Conservation (phyloP, 2,329 filamentous ascomycete species). For the Paracamarosporium sp. region DNA sequence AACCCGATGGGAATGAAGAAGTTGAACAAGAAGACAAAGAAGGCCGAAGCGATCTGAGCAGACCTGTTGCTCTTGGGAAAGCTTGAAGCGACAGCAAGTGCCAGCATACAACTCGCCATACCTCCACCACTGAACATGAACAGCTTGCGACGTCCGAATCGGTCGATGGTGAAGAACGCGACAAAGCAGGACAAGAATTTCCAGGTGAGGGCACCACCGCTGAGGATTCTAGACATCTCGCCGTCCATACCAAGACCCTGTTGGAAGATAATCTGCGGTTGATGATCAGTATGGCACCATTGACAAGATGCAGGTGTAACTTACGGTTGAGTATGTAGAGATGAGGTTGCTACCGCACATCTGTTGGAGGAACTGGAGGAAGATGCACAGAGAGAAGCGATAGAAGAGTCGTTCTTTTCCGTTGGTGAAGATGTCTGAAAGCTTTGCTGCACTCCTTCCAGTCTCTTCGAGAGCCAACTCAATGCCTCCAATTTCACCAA, state of each 20-base stretch:
- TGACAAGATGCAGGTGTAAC: slow-evolving; percentile 52
- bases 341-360: slow-evolving; percentile 59
- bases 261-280: slow-evolving; percentile 48
- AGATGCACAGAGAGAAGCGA: slow-evolving; percentile 58
- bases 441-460: slow-evolving; percentile 68
- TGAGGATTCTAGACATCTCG: slow-evolving; percentile 65
- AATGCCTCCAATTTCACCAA: slow-evolving; percentile 68
- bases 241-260: slow-evolving; percentile 51
- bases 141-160: slow-evolving; percentile 68
- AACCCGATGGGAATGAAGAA: slow-evolving; percentile 67
- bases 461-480: slow-evolving; percentile 60
- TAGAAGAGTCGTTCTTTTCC: slow-evolving; percentile 72
- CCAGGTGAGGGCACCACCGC: slow-evolving; percentile 65
- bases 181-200: slow-evolving; percentile 65
- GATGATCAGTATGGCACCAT: background rate
- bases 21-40: slow-evolving; percentile 67
- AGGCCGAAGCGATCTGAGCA: slow-evolving; percentile 60
- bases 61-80: slow-evolving; percentile 54
- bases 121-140: slow-evolving; percentile 61
- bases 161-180: slow-evolving; percentile 74
- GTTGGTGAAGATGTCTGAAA: slow-evolving; percentile 56
- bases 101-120: slow-evolving; percentile 63
- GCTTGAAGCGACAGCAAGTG: slow-evolving; percentile 60
- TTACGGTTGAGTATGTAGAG: slow-evolving; percentile 54
- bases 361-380: slow-evolving; percentile 60